These are phyloP conservation scores for Alternaria rosae DNA, from an alignment of 2,329 filamentous ascomycete species.

Conservation along the genomic window DNA sequence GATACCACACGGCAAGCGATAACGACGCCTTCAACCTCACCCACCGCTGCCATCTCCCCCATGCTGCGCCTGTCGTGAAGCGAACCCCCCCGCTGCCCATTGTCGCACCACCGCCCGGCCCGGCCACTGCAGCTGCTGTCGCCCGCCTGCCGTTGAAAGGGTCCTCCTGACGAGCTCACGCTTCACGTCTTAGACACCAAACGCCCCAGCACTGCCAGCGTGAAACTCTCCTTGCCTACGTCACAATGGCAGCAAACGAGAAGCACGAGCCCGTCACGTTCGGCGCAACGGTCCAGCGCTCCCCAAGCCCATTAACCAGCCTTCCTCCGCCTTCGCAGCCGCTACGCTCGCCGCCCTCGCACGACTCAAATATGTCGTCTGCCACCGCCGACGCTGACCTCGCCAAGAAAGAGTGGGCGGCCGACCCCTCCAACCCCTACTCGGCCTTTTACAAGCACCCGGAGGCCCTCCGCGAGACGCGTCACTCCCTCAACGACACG, in stretches of 20 bases:
- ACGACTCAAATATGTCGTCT: slow-evolving; percentile 44
- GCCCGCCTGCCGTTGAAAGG: slow-evolving; percentile 17
- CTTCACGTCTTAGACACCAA: slow-evolving; percentile 4
- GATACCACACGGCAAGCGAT: neutral
- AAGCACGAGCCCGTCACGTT: slow-evolving; percentile 50
- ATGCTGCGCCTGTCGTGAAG: slow-evolving; percentile 7
- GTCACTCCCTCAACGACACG: slow-evolving; percentile 50
- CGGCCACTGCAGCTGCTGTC: slow-evolving; percentile 21
- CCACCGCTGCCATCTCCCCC: neutral
- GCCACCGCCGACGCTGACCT: slow-evolving; percentile 38
- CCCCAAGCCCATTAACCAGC: slow-evolving; percentile 22
- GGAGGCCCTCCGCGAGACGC: slow-evolving; percentile 54
- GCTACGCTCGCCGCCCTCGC: slow-evolving; percentile 43
- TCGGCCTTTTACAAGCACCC: slow-evolving; percentile 59
- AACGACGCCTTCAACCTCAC: neutral
- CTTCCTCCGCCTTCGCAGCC: slow-evolving; percentile 19
- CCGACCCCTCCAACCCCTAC: slow-evolving; percentile 52
- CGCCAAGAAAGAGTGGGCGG: slow-evolving; percentile 37
- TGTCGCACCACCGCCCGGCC: slow-evolving; percentile 1
- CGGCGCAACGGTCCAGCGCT: slow-evolving; percentile 52
- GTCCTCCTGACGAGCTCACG: slow-evolving; percentile 11
- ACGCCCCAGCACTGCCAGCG: slow-evolving; percentile 13
- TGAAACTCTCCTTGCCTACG: slow-evolving; percentile 18
- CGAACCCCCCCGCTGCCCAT: neutral
- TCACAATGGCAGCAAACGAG: slow-evolving; percentile 41